Percentiles rank a stretch among this genome's conserved stretches.
phyloP scores from a whole-genome alignment of 805 yeast species.

The Ogataea chonburiensis region DNA sequence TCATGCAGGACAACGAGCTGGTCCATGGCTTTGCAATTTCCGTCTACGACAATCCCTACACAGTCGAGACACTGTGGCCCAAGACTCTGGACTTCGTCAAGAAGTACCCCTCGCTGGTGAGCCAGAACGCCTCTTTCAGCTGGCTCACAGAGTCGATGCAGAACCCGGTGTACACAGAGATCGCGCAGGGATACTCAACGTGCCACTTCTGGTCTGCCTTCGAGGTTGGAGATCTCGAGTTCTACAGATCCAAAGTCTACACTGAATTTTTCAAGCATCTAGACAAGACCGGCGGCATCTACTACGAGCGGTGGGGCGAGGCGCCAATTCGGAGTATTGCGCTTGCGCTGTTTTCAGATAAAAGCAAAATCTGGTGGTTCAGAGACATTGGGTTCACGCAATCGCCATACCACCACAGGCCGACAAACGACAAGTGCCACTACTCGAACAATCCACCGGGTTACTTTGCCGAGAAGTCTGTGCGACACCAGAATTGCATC shows the following conservation, averaged over 20 bases:
- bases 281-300: slow-evolving; percentile 75
- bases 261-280: slow-evolving; percentile 60
- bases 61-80: slow-evolving; percentile 78
- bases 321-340: slow-evolving; percentile 54
- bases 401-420: slow-evolving; percentile 47
- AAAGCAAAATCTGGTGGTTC: slow-evolving; percentile 48
- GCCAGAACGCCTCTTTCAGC: slow-evolving; percentile 59
- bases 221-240: slow-evolving; percentile 71
- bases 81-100: slow-evolving; percentile 62
- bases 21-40: slow-evolving; percentile 76
- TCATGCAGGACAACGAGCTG: slow-evolving; percentile 71
- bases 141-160: slow-evolving; percentile 73
- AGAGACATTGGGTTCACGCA: slow-evolving; percentile 51
- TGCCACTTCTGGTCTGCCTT: slow-evolving; percentile 90
- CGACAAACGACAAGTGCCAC: slow-evolving; percentile 31
- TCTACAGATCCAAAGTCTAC: slow-evolving; percentile 72
- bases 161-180: slow-evolving; percentile 45
- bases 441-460: slow-evolving; percentile 21
- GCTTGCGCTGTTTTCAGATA: slow-evolving; percentile 46
- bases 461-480: slow-evolving; percentile 27
- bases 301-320: slow-evolving; percentile 67
- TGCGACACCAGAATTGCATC: slow-evolving; percentile 65
- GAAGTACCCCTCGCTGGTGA: slow-evolving; percentile 55
- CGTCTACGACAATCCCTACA: slow-evolving; percentile 57
- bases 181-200: slow-evolving; percentile 59